Evolutionary conservation across 2,329 filamentous ascomycete genomes (phyloP).

Genomic region (Talaromyces sp.): DNA sequence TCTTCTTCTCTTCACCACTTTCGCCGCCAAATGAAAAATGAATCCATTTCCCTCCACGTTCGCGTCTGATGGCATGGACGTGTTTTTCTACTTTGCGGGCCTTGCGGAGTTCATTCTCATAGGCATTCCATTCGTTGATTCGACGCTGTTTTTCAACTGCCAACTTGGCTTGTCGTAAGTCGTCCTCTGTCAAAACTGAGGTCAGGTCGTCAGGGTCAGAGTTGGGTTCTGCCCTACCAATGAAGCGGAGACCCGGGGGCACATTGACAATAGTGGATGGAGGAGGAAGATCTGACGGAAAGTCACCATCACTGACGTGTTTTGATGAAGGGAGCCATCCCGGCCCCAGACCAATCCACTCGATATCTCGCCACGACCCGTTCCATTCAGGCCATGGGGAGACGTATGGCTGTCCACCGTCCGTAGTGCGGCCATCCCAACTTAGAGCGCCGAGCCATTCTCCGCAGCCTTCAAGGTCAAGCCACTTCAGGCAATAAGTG

Average conservation of each 20-base stretch:
- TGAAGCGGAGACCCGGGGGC: conserved; percentile 15
- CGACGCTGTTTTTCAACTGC: conserved; percentile 21
- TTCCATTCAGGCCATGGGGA: conserved; percentile 40
- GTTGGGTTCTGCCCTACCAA: conserved; percentile 21
- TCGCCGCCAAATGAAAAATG: conserved; percentile 26
- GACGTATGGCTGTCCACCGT: conserved; percentile 21
- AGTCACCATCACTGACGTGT: conserved; percentile 2
- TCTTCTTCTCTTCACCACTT: background rate
- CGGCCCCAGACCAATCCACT: conserved; percentile 36
- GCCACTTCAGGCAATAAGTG: conserved; percentile 56
- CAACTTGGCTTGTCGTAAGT: conserved; percentile 18
- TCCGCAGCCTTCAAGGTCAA: conserved; percentile 57
- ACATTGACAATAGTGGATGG: conserved; percentile 19
- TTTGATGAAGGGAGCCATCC: conserved; percentile 32
- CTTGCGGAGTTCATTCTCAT: conserved; percentile 20
- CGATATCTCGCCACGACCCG: conserved; percentile 39
- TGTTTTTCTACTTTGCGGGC: conserved; percentile 27
- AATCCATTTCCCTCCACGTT: conserved; percentile 35
- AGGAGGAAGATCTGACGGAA: conserved; percentile 8
- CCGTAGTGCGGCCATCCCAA: conserved; percentile 31
- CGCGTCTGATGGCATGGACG: conserved; percentile 25
- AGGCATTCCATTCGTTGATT: conserved; percentile 26
- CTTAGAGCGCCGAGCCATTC: conserved; percentile 51
- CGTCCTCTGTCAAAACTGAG: conserved; percentile 9
- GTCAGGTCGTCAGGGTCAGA: conserved; percentile 4